Base-by-base conservation (phyloP, 768 basidiomycete species). In the Nidularia sp. region DNA sequence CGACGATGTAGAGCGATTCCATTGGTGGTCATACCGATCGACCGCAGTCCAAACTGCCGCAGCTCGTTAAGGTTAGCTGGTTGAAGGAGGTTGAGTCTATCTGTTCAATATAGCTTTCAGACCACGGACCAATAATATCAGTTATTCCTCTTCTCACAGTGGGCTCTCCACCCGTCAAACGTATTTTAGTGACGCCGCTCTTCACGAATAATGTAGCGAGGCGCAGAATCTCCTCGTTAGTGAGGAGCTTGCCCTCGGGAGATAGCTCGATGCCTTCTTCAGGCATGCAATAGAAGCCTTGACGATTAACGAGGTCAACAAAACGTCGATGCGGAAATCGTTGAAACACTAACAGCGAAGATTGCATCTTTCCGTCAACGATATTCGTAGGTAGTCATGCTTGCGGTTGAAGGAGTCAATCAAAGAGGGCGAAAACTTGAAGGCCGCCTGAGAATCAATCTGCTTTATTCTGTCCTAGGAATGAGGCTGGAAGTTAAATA, bases 231-330 rank as follows among this genome's bases (percentile, higher is more conserved):
- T 95, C 91, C 48, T 84, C 78, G 55, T 92, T 84, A 0, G 87
- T 83, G 36, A 95, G 76, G 52, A 92, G 76, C 53, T 88, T 77
- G 7, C 74, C 73, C 34, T 72, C 70, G 2, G 90, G 92, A 9
- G 88, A 85, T 29, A 93, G 75, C 49, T 86, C 79, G 4, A 93
- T 71, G 33, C 91, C 90, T 61, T 88, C 83, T 49, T 76, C 80
- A 2, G 91, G 92, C 92, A 94, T 95, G 61, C 91, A 94, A 64
- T 95, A 95, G 60, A 92, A 92, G 59, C 91, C 90, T 94, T 55
- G 6, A n/a, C 32, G 32, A 6, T 7, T 45, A 59, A 46, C 57
- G 58, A 55, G 34, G n/a, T n/a, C n/a, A n/a, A n/a, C n/a, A n/a
- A n/a, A n/a, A n/a, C n/a, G n/a, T n/a, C n/a, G n/a, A n/a, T n/a